Percentiles rank a stretch among this genome's conserved stretches.
Conservation (phyloP, 2,329 filamentous ascomycete species). For the Hawksworthiomyces lignivorus region DNA sequence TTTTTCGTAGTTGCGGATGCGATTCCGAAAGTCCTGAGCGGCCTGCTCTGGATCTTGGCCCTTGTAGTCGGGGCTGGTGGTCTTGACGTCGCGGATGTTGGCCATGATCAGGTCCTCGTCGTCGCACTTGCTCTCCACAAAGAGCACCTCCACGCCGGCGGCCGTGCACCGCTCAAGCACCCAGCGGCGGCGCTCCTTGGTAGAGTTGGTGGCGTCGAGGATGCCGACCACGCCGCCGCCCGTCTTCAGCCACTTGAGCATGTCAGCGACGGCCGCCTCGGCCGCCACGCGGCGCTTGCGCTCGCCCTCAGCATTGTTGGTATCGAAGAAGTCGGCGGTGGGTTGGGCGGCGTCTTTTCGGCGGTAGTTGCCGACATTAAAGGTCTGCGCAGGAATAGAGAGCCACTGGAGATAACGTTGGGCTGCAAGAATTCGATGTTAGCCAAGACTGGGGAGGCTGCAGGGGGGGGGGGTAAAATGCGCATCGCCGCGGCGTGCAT, state of each 20-base stretch:
- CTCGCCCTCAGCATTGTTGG: conserved; percentile 81
- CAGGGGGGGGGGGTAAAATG: too few relatives aligned
- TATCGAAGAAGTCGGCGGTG: conserved; percentile 92
- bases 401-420: conserved; percentile 95
- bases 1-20: conserved; percentile 95
- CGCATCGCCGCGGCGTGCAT: too few relatives aligned
- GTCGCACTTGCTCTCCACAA: conserved; percentile 95
- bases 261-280: conserved; percentile 85
- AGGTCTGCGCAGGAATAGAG: conserved; percentile 85
- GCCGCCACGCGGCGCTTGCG: conserved; percentile 79
- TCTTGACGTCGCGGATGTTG: conserved; percentile 97
- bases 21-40: conserved; percentile 83
- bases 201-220: conserved; percentile 94
- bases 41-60: conserved; percentile 91
- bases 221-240: conserved; percentile 87
- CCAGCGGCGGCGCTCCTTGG: conserved; percentile 82
- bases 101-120: conserved; percentile 94
- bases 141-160: conserved; percentile 80
- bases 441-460: too few relatives aligned
- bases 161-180: conserved; percentile 71
- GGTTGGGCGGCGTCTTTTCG: conserved; percentile 85
- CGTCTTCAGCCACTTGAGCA: conserved; percentile 83
- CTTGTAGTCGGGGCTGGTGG: conserved; percentile 87
- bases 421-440: conserved; percentile 55
- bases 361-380: conserved; percentile 96